A percentile compares a stretch with the other conserved stretches of the same genome.
These are phyloP conservation scores for Stagonosporopsis cucurbitacearum DNA, from an alignment of 2,329 filamentous ascomycete genomes.

Conservation along the genomic window DNA sequence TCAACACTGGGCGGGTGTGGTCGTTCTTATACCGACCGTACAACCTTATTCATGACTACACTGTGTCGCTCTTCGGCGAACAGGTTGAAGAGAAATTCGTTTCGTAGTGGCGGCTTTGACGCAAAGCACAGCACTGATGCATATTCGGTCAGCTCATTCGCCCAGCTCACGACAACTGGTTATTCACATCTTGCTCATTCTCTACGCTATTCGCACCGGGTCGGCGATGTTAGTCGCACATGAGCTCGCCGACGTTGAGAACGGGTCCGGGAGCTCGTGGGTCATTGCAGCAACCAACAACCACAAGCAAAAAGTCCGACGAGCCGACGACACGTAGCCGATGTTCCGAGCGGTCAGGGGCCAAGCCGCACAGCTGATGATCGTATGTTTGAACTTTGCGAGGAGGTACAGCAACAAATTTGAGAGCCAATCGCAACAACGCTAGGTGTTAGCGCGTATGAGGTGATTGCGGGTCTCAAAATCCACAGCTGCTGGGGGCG, in stretches of 20 bases:
- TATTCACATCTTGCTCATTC: neutral
- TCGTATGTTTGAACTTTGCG: conserved; percentile 17
- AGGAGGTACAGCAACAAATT: neutral
- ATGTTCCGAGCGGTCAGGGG: conserved; percentile 11
- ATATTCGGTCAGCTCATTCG: neutral
- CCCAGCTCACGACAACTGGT: neutral
- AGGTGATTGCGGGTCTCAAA: conserved; percentile 18
- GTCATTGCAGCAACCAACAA: neutral
- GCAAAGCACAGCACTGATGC: neutral
- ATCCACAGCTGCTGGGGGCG: conserved; percentile 8
- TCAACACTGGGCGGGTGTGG: neutral
- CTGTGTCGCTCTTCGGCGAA: conserved; percentile 7
- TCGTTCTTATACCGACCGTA: neutral
- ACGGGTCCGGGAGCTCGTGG: neutral
- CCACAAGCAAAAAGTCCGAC: conserved; percentile 1
- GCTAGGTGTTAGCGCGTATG: conserved; percentile 16
- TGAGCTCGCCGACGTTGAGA: conserved; percentile 7
- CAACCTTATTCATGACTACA: neutral
- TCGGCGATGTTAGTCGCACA: conserved; percentile 11
- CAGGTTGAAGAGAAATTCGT: neutral
- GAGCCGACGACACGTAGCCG: conserved; percentile 8
- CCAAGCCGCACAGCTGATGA: conserved; percentile 1
- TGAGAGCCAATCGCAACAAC: conserved; percentile 8
- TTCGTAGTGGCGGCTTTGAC: neutral
- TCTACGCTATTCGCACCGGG: neutral